Percentiles rank a stretch among this genome's conserved stretches.
These are phyloP conservation scores for Seminavis robusta DNA, from an alignment of 108 stramenopile genomes.

Conservation along the genomic window DNA sequence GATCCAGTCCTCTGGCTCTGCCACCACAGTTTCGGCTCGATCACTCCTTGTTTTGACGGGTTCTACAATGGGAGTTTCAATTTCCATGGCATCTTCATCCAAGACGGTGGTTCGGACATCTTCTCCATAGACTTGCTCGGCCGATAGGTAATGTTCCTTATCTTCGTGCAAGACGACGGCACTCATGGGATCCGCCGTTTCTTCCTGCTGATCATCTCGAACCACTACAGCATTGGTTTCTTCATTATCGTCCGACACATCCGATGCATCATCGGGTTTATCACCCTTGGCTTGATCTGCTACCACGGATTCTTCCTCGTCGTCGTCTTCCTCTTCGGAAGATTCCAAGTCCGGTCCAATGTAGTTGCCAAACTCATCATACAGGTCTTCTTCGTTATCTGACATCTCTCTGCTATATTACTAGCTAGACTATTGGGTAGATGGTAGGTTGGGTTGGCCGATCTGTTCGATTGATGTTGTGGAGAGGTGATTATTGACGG, in stretches of 20 bases:
- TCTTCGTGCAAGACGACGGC: constrained; percentile 98
- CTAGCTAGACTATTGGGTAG: no score
- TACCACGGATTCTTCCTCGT: constrained; percentile 43
- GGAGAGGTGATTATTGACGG: no score
- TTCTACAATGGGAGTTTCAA: constrained; percentile 95
- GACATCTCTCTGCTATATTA: no score
- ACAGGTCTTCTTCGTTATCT: constrained; percentile 85
- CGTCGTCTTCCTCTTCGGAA: constrained; percentile 57
- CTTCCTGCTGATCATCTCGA: constrained; percentile 12
- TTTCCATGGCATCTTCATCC: constrained; percentile 98
- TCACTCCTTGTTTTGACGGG: constrained; percentile 73
- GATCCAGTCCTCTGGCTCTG: constrained; percentile 18
- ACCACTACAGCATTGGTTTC: constrained; percentile 18
- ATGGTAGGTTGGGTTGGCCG: no score
- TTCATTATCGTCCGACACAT: constrained; percentile 55
- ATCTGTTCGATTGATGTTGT: no score
- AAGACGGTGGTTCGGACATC: constrained; percentile 93
- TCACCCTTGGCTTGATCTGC: constrained; percentile 18
- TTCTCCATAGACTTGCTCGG: constrained; percentile 90
- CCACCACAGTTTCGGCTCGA: background rate
- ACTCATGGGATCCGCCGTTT: constrained; percentile 48
- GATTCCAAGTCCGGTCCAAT: constrained; percentile 96
- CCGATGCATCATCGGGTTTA: constrained; percentile 69
- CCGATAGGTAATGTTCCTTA: constrained; percentile 98
- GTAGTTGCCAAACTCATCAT: constrained; percentile 99